A percentile compares a stretch with the other conserved stretches of the same genome.
Conservation (phyloP, 2,329 filamentous ascomycete genomes). For the Albophoma yamanashiensis region DNA sequence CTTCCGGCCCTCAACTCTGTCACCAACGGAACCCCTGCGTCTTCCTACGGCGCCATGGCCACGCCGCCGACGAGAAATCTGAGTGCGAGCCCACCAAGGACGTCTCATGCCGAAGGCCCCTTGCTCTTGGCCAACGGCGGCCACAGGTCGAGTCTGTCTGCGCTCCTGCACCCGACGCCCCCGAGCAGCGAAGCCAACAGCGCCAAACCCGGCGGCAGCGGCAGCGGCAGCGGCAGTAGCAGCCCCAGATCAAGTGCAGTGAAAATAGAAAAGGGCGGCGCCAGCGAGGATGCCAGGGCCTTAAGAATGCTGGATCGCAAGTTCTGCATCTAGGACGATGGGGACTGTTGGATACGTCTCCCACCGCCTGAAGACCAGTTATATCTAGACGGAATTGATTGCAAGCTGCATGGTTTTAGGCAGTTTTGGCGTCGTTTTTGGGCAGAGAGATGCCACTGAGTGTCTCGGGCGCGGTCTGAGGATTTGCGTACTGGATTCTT, state of each 20-base stretch:
- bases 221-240: constrained; percentile 31
- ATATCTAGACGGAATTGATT: neutral
- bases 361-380: neutral
- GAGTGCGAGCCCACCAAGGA: constrained; percentile 38
- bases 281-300: constrained; percentile 54
- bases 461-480: neutral
- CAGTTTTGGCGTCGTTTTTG: neutral
- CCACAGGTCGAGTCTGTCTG: constrained; percentile 36
- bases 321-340: constrained; percentile 26
- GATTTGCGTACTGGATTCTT: neutral
- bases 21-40: constrained; percentile 14
- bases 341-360: neutral
- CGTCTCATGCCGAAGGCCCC: constrained; percentile 22
- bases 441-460: neutral
- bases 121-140: constrained; percentile 7
- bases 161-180: constrained; percentile 39
- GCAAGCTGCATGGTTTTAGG: neutral
- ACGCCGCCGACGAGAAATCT: constrained; percentile 34
- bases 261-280: constrained; percentile 27
- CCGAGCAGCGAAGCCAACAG: constrained; percentile 34
- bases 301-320: constrained; percentile 55
- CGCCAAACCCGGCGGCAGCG: constrained; percentile 28
- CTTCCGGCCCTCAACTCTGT: constrained; percentile 30
- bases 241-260: constrained; percentile 18
- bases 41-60: constrained; percentile 18